These are phyloP conservation scores for Corylus americana DNA, from an alignment of 306 rosid genomes.

Conservation along the genomic window DNA sequence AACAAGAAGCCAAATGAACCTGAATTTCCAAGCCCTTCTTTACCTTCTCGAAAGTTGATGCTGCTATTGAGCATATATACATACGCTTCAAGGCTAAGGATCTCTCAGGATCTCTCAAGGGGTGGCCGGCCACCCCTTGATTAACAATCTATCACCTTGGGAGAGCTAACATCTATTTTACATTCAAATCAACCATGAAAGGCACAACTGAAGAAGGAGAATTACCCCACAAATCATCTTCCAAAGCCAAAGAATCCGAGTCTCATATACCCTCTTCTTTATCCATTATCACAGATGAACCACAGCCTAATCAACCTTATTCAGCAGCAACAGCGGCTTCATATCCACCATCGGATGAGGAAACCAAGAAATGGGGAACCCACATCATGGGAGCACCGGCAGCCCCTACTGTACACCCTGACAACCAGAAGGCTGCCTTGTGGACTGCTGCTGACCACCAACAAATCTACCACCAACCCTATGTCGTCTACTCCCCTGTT, in stretches of 20 bases:
- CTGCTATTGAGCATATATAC: no score
- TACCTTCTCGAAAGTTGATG: background rate
- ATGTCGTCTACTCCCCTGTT: constrained; percentile 38
- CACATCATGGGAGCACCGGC: constrained; percentile 53
- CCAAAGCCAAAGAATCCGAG: constrained; percentile 3
- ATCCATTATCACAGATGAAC: constrained; percentile 5
- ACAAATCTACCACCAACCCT: constrained; percentile 42
- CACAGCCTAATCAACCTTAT: background rate
- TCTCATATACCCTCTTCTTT: constrained; percentile 2
- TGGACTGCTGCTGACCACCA: constrained; percentile 42
- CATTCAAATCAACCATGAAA: constrained; percentile 21
- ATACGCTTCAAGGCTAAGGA: no score
- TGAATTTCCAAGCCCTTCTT: background rate
- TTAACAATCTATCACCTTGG: background rate
- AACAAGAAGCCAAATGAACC: background rate
- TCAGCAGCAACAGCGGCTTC: background rate
- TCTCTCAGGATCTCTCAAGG: no score
- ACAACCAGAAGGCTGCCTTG: constrained; percentile 46
- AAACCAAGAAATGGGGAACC: constrained; percentile 53
- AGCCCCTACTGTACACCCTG: constrained; percentile 41
- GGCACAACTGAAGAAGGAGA: constrained; percentile 22
- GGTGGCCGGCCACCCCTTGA: no score
- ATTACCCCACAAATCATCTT: background rate
- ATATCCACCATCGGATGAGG: constrained; percentile 29
- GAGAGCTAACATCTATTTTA: background rate